Percentiles rank a stretch among this genome's conserved stretches.
Evolutionary conservation across 495 filamentous ascomycete genomes (phyloP).

Genomic region (Lophiostoma macrostomum): DNA sequence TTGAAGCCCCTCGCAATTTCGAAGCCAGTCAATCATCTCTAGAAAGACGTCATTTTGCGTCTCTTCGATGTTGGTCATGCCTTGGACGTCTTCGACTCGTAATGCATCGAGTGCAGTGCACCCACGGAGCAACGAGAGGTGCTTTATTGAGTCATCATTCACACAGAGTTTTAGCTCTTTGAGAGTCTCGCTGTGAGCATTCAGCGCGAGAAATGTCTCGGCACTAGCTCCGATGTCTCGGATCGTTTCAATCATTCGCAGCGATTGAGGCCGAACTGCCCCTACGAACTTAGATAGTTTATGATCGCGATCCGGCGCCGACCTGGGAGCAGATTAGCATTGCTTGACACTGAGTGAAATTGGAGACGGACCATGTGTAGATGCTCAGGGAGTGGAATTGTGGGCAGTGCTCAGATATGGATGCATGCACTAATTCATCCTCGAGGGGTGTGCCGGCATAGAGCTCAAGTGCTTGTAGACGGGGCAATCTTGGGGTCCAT

Average conservation of each 20-base stretch:
- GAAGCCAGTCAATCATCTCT: constrained; percentile 54
- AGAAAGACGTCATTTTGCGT: constrained; percentile 50
- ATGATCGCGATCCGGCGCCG: constrained; percentile 47
- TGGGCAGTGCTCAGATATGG: constrained; percentile 58
- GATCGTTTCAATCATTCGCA: constrained; percentile 59
- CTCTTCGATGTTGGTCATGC: constrained; percentile 43
- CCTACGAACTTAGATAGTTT: constrained; percentile 58
- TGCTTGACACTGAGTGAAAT: neutral
- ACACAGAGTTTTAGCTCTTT: constrained; percentile 56
- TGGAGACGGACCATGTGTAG: constrained; percentile 48
- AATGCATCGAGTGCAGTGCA: constrained; percentile 55
- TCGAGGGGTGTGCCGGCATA: constrained; percentile 57
- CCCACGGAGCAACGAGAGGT: constrained; percentile 48
- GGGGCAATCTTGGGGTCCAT: constrained; percentile 48
- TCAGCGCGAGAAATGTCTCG: constrained; percentile 58
- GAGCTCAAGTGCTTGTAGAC: constrained; percentile 52
- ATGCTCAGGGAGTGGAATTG: constrained; percentile 60
- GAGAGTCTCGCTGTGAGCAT: constrained; percentile 55
- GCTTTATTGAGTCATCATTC: constrained; percentile 45
- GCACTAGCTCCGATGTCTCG: constrained; percentile 50
- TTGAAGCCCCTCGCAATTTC: constrained; percentile 53
- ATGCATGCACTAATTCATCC: constrained; percentile 46
- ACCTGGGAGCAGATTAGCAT: constrained; percentile 14
- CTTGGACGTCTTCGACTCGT: constrained; percentile 45
- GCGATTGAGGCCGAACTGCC: constrained; percentile 54